Percentiles rank a stretch among this genome's conserved stretches.
Conservation (phyloP, 305 asterid genomes). For the Petunia hybrid region DNA sequence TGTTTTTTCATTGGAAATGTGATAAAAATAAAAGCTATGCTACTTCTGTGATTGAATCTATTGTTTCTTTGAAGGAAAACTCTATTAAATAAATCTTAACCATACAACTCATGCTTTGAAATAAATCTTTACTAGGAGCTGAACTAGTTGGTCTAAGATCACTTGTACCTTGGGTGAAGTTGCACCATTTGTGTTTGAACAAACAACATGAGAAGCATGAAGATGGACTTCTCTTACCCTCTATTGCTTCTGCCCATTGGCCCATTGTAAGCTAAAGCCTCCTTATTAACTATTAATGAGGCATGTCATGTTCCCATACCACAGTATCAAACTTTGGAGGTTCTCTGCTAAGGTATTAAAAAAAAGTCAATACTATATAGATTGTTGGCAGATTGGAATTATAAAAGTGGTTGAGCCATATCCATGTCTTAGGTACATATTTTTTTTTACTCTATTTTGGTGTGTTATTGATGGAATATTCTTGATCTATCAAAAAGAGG, state of each 20-base stretch:
- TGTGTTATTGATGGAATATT: neutral
- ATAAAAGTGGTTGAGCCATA: neutral
- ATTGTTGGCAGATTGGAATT: constrained; percentile 5
- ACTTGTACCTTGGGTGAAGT: constrained; percentile 19
- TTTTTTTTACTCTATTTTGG: neutral
- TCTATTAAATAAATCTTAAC: neutral
- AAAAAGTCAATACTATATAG: neutral
- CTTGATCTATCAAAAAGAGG: neutral
- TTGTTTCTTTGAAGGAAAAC: too few species aligned
- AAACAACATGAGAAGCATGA: neutral
- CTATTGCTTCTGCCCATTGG: neutral
- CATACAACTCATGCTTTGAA: neutral
- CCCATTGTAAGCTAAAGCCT: neutral
- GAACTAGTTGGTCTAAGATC: neutral
- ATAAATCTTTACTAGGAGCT: neutral
- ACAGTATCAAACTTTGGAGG: constrained; percentile 6
- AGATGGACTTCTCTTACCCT: constrained; percentile 7
- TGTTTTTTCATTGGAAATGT: too few species aligned
- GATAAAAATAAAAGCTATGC: too few species aligned
- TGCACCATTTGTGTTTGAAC: constrained; percentile 9
- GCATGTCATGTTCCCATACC: constrained; percentile 16
- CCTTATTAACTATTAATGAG: neutral
- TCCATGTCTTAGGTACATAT: neutral
- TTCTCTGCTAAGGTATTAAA: neutral
- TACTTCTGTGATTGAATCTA: too few species aligned